Evolutionary conservation across 768 basidiomycete species (phyloP), one percentile per base, ranked within the genome.

Genomic region (Lactarius tabidus): DNA sequence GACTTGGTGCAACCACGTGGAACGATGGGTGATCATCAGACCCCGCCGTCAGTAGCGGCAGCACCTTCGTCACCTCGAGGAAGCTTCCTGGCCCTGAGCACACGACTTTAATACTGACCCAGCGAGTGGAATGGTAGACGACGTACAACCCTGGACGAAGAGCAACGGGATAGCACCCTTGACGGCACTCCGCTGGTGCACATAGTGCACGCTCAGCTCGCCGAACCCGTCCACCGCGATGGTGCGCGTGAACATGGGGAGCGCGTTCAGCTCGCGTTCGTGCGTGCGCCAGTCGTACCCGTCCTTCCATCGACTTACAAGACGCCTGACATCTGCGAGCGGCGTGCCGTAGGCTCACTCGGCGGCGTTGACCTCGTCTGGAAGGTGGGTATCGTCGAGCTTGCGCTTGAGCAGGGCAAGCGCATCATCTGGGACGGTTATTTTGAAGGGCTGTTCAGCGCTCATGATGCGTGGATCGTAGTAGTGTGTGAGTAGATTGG

Each of bases 311-410:
- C 66, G 68, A 26, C 53, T 67, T 8, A 70, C 70, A 4, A 76
- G 70, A 9, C 74, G 69, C 29, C 65, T 52, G 20, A 76, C 60
- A 59, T 76, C 75, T 1, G 61, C 66, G 15, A 74, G 60, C 9
- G 69, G 70, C 8, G 70, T 76, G 6, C 86, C 86, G 58, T 86
- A 87, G 26, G 77, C 78, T 77, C 81, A 79, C 0, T 75, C 79
- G 0, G 79, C 81, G 26, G 79, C 77, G 12, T 84, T 77, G 2
- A 88, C 76, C 65, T 87, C 85, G 69, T 86, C 83, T 0, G 87
- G 87, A n/a, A 86, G 77, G 1, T 72, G 74, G 0, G 79, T 71
- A 18, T 83, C 75, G 0, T 74, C 75, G 15, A 88, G 82, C 67
- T 84, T 87, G 48, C 72, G 69, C 8, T 72, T 72, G 17, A 87